These are phyloP conservation scores for Sporothrix pseudoabietina DNA, from an alignment of 2,329 filamentous ascomycete species.

Conservation along the genomic window DNA sequence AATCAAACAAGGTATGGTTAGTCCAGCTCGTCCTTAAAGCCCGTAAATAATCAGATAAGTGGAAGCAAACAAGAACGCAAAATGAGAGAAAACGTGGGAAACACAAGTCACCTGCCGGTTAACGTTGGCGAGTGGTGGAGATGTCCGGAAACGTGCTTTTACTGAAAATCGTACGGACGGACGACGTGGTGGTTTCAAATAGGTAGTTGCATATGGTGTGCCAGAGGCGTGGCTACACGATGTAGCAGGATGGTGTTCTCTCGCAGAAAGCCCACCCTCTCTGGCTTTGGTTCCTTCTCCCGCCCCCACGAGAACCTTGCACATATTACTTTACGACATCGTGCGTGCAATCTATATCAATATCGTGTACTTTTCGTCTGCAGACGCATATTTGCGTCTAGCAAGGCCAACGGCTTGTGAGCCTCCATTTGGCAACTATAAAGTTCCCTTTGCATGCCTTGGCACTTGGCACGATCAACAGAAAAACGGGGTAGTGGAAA, in stretches of 20 bases:
- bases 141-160: conserved; percentile 24
- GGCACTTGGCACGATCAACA: background rate
- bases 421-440: conserved; percentile 3
- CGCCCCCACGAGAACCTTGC: background rate
- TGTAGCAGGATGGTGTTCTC: background rate
- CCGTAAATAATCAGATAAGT: background rate
- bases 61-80: background rate
- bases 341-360: background rate
- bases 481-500: conserved; percentile 18
- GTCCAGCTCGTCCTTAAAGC: too few species aligned
- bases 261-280: background rate
- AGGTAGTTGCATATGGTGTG: background rate
- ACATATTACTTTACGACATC: background rate
- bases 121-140: conserved; percentile 2
- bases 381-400: background rate
- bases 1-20: too few species aligned
- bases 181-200: background rate
- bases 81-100: background rate
- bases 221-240: background rate
- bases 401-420: background rate
- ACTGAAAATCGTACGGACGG: background rate
- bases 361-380: background rate
- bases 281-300: background rate
- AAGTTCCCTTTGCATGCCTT: background rate
- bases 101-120: background rate